A percentile compares a stretch with the other conserved stretches of the same genome.
These are phyloP conservation scores for Solanum hybrid DNA, from an alignment of 305 asterid species.

Conservation along the genomic window DNA sequence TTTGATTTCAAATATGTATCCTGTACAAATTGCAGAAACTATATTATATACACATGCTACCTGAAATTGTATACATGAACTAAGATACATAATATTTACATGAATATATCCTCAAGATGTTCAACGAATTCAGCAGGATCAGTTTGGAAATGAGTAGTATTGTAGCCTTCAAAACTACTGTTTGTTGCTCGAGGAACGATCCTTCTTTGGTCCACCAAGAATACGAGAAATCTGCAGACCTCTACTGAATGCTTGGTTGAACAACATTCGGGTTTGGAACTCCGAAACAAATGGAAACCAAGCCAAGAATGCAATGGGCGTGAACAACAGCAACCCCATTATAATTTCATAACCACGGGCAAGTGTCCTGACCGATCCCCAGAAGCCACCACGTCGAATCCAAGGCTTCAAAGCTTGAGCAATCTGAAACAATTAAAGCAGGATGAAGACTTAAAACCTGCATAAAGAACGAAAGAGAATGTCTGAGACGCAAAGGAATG, in stretches of 20 bases:
- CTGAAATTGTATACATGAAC: background rate
- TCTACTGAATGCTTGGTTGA: constrained; percentile 97
- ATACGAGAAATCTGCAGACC: constrained; percentile 98
- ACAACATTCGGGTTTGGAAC: constrained; percentile 93
- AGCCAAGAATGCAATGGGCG: constrained; percentile 96
- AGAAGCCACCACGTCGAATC: constrained; percentile 35
- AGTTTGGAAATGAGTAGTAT: background rate
- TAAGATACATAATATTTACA: background rate
- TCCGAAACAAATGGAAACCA: constrained; percentile 99
- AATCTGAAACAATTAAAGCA: constrained; percentile 32
- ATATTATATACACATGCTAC: background rate
- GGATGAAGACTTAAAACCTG: background rate
- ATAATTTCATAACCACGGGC: constrained; percentile 76
- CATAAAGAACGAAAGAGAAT: background rate
- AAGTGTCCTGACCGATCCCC: constrained; percentile 75
- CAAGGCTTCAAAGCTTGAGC: constrained; percentile 76
- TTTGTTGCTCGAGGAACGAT: constrained; percentile 64
- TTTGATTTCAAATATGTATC: background rate
- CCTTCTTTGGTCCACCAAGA: constrained; percentile 97
- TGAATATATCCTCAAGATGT: background rate
- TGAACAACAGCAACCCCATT: constrained; percentile 70
- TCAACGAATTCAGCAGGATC: background rate
- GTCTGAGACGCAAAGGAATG: no score
- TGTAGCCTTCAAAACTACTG: constrained; percentile 20
- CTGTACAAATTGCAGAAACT: background rate